Conservation (phyloP, 495 filamentous ascomycete species). For the Choiromyces venosus region DNA sequence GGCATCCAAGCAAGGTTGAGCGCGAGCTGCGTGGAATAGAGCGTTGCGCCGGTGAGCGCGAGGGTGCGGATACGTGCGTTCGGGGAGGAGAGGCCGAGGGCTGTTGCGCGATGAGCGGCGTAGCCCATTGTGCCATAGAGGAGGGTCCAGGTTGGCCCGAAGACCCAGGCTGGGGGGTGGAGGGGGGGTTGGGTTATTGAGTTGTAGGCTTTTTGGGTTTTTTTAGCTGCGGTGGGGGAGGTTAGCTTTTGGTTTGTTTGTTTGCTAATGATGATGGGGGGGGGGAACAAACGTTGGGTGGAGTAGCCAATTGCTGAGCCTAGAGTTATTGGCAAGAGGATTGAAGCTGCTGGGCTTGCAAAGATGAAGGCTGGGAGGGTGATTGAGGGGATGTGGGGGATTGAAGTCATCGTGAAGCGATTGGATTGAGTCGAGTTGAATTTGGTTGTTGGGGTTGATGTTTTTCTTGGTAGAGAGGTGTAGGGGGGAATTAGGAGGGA, state of each 20-base stretch:
- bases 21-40: slow-evolving; percentile 78
- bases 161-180: slow-evolving; percentile 70
- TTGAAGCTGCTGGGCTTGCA: slow-evolving; percentile 58
- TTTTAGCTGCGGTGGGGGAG: slow-evolving; percentile 47
- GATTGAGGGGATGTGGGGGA: slow-evolving; percentile 45
- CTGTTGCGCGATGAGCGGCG: slow-evolving; percentile 63
- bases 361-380: slow-evolving; percentile 62
- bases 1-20: slow-evolving; percentile 91
- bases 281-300: slow-evolving; percentile 50
- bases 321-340: slow-evolving; percentile 61
- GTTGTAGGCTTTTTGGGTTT: slow-evolving; percentile 59
- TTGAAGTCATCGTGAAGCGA: slow-evolving; percentile 24
- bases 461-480: not conserved
- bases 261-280: not conserved
- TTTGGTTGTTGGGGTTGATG: not conserved
- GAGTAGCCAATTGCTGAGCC: slow-evolving; percentile 61
- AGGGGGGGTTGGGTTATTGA: slow-evolving; percentile 72
- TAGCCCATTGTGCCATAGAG: slow-evolving; percentile 90
- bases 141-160: slow-evolving; percentile 77
- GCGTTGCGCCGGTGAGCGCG: slow-evolving; percentile 52
- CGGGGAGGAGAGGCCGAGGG: slow-evolving; percentile 54
- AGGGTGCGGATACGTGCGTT: slow-evolving; percentile 24
- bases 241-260: too few species aligned
- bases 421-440: slow-evolving; percentile 13
- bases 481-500: not conserved